Evolutionary conservation across 2,329 filamentous ascomycete species (phyloP).

Genomic region (Ceratocystis papillata): DNA sequence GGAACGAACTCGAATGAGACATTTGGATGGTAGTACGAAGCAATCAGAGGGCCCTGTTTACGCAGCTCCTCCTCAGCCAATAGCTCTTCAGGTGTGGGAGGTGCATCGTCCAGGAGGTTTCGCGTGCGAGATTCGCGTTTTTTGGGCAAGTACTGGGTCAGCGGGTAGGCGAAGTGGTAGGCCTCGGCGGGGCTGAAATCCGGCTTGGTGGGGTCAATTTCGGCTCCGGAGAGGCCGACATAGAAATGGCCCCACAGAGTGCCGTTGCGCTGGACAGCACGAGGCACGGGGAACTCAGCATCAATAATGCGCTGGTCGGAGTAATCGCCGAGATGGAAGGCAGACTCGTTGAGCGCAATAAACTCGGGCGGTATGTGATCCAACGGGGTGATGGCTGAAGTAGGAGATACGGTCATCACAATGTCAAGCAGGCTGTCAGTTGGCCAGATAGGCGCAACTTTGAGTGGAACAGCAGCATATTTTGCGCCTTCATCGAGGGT

Average conservation of each 20-base stretch:
- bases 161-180: constrained; percentile 70
- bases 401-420: constrained; percentile 70
- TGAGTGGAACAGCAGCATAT: constrained; percentile 55
- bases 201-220: constrained; percentile 62
- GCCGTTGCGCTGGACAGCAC: constrained; percentile 75
- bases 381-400: constrained; percentile 57
- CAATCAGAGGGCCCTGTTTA: constrained; percentile 54
- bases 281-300: constrained; percentile 65
- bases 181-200: constrained; percentile 66
- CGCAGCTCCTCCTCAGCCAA: constrained; percentile 44
- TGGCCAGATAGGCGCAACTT: constrained; percentile 80
- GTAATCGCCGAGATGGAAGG: constrained; percentile 67
- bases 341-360: constrained; percentile 67
- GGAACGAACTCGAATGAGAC: constrained; percentile 81
- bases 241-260: constrained; percentile 95
- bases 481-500: constrained; percentile 49
- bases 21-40: constrained; percentile 90
- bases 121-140: constrained; percentile 83
- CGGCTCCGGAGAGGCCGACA: constrained; percentile 62
- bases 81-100: constrained; percentile 35
- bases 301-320: constrained; percentile 68
- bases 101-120: constrained; percentile 59
- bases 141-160: constrained; percentile 83
- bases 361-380: constrained; percentile 53
- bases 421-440: constrained; percentile 69